Conservation (phyloP, 805 yeast genomes). For the Yamadazyma laniorum region DNA sequence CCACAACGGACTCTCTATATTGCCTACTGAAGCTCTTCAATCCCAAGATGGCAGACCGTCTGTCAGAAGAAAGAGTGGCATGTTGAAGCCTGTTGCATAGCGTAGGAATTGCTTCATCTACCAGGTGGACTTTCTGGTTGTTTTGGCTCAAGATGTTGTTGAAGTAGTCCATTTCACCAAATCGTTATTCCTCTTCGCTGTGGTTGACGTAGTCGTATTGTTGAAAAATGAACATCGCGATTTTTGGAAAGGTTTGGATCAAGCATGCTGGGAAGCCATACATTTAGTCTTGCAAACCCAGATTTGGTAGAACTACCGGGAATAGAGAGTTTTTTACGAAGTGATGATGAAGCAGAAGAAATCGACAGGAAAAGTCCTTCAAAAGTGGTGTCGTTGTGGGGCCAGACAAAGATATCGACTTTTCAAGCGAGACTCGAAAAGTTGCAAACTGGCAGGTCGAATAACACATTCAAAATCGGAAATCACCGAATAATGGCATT, state of each 20-base stretch:
- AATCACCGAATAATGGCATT: constrained; percentile 26
- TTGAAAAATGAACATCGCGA: constrained; percentile 6
- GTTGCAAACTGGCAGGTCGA: constrained; percentile 19
- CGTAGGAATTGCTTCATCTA: constrained; percentile 82
- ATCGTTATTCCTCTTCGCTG: neutral
- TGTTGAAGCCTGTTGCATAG: constrained; percentile 84
- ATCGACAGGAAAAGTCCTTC: constrained; percentile 8
- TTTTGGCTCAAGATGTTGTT: constrained; percentile 35
- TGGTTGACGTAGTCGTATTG: constrained; percentile 2
- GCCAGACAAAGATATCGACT: constrained; percentile 45
- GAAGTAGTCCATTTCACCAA: constrained; percentile 34
- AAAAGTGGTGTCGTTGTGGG: constrained; percentile 44
- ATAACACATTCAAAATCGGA: constrained; percentile 9
- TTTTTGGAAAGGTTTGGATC: neutral
- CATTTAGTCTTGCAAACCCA: constrained; percentile 1
- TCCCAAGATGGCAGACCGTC: constrained; percentile 88
- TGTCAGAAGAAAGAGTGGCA: constrained; percentile 76
- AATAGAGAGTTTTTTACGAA: constrained; percentile 13
- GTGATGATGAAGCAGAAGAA: constrained; percentile 9
- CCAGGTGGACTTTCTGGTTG: constrained; percentile 42
- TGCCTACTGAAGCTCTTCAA: constrained; percentile 85
- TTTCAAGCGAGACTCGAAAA: constrained; percentile 48
- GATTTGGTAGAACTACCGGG: constrained; percentile 12
- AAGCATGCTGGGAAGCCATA: constrained; percentile 4
- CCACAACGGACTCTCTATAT: constrained; percentile 86